Percentiles rank a stretch among this genome's conserved stretches.
Evolutionary conservation across 768 basidiomycete genomes (phyloP).

Genomic region (Cystobasidiopsis lactophilus): DNA sequence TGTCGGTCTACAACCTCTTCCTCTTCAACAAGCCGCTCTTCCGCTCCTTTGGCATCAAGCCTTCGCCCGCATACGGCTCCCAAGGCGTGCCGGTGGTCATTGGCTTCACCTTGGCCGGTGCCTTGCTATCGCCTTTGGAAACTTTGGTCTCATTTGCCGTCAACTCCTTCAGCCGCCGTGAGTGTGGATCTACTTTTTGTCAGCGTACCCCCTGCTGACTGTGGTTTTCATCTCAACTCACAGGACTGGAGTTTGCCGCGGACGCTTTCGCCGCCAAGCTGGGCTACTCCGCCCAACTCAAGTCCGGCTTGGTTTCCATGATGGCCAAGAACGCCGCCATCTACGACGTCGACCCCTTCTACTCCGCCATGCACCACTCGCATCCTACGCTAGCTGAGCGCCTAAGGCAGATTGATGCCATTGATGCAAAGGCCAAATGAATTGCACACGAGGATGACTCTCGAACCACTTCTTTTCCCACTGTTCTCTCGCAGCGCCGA

Average conservation of each 20-base stretch:
- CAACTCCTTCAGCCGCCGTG: conserved; percentile 11
- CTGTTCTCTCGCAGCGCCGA: background rate
- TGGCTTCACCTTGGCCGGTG: conserved; percentile 25
- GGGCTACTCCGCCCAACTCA: background rate
- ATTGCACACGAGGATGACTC: too few species aligned
- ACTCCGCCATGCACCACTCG: conserved; percentile 86
- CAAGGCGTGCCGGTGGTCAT: conserved; percentile 24
- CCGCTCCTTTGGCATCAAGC: conserved; percentile 22
- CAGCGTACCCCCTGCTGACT: too few species aligned
- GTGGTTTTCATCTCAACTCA: too few species aligned
- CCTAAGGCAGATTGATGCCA: conserved; percentile 47
- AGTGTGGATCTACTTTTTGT: too few species aligned
- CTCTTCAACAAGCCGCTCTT: conserved; percentile 25
- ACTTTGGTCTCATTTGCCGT: conserved; percentile 21
- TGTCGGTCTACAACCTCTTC: conserved; percentile 25
- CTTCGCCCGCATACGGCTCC: conserved; percentile 10
- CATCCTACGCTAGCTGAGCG: conserved; percentile 88
- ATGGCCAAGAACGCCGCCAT: conserved; percentile 2
- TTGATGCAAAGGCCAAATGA: background rate
- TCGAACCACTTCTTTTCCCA: too few species aligned
- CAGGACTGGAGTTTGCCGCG: conserved; percentile 17
- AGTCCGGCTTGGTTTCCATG: conserved; percentile 1
- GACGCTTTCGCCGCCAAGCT: conserved; percentile 14
- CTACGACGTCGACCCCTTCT: conserved; percentile 23
- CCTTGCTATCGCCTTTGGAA: conserved; percentile 25